Conservation (phyloP, 345 rosid species). For the Linum lewisii region DNA sequence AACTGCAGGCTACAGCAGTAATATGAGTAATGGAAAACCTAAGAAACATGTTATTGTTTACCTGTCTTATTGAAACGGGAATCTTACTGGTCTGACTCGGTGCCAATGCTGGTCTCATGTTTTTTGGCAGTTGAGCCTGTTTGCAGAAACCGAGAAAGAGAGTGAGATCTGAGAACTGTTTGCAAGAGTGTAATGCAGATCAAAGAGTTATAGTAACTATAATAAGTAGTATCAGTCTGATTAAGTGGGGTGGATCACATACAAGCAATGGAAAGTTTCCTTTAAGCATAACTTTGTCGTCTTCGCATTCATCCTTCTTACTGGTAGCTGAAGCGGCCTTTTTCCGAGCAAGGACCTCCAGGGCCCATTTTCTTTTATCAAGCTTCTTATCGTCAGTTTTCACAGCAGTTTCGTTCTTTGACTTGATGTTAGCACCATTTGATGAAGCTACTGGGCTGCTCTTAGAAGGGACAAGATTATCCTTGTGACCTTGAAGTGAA, state of each 20-base stretch:
- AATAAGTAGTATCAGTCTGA: no score
- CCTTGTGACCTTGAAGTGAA: not conserved
- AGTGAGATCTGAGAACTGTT: constrained; percentile 4
- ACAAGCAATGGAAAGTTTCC: constrained; percentile 86
- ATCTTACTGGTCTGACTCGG: constrained; percentile 69
- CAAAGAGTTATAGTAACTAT: constrained; percentile 1
- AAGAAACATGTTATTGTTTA: constrained; percentile 20
- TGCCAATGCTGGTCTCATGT: constrained; percentile 76
- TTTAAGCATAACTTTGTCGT: constrained; percentile 49
- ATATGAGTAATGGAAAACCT: not conserved
- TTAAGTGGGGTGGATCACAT: constrained; percentile 19
- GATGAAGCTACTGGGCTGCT: constrained; percentile 8
- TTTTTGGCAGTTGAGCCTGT: constrained; percentile 83
- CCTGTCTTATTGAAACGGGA: constrained; percentile 85
- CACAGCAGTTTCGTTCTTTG: constrained; percentile 27
- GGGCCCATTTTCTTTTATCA: constrained; percentile 93
- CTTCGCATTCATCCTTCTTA: constrained; percentile 42
- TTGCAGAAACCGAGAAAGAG: constrained; percentile 16
- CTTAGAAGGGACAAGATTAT: not conserved
- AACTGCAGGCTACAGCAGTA: not conserved
- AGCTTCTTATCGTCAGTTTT: constrained; percentile 46
- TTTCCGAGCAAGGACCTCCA: constrained; percentile 91
- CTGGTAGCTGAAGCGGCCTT: constrained; percentile 44
- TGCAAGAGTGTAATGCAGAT: constrained; percentile 6
- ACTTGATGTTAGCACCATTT: constrained; percentile 27